Evolutionary conservation across 768 basidiomycete genomes (phyloP), one percentile per base, ranked within the genome.

Genomic region (Suillus paluster): DNA sequence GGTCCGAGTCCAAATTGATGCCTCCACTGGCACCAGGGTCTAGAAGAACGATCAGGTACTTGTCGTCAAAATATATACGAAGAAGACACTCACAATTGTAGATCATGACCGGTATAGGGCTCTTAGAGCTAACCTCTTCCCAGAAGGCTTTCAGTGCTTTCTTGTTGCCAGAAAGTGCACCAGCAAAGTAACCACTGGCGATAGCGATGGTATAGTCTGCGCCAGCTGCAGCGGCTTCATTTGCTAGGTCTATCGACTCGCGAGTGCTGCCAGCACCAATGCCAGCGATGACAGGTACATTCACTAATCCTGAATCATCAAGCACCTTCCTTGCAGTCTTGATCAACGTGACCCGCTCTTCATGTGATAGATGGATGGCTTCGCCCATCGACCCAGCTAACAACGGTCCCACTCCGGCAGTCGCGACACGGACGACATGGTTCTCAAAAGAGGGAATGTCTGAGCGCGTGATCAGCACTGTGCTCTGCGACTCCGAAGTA

Each of bases 121-220:
- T 92, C 71, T 87, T 89, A 68, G 86, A 80, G 15, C 90, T 77
- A 41, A 97, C 86, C 68, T 95, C 92, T 34, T 82, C 77, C 78
- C 84, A 97, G 76, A 86, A 96, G 0, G 83, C 82, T 77, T 93
- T 93, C 67, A 96, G 79, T 1, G 95, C 94, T 33, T 78, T 76
- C 68, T 76, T 82, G 73, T 89, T 81, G 25, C 75, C 76, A 41
- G 82, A 80, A 66, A 95, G 80, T 14, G 82, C 89, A 9, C 92
- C 91, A 34, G 93, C 90, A 70, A 88, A 97, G 79, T 95, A 96
- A 55, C 94, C 93, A 67, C 90, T 89, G 23, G 87, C 80, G 71
- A 97, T 95, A 64, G 93, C 90, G 67, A 97, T 94, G 41, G 83
- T 85, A 67, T 86, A 91, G 74, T 97, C 94, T 6, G 96, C 95